A percentile compares a stretch with the other conserved stretches of the same genome.
phyloP scores from a whole-genome alignment of 257 asterid species.

The Rubia yunnanensis region DNA sequence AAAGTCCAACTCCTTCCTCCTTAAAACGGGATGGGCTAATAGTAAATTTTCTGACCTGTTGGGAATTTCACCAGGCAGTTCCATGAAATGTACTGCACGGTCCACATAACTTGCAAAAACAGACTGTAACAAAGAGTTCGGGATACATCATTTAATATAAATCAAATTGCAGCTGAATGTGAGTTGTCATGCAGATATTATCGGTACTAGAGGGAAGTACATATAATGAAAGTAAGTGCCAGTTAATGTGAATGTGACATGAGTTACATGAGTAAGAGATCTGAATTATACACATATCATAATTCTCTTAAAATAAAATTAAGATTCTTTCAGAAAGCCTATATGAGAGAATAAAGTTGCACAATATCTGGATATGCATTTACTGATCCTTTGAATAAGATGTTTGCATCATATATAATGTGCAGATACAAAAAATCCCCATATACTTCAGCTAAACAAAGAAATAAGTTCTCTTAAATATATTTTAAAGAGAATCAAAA shows the following conservation, averaged over 20 bases:
- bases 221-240: not conserved
- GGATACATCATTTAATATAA: not conserved
- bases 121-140: conserved; percentile 41
- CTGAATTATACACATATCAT: not conserved
- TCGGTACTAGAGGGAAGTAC: not conserved
- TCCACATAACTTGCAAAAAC: conserved; percentile 84
- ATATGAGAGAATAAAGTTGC: not conserved
- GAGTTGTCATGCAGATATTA: not conserved
- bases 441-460: not conserved
- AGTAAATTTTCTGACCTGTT: conserved; percentile 45
- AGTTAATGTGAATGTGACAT: not conserved
- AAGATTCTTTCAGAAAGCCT: not conserved
- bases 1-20: not conserved
- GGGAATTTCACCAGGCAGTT: conserved; percentile 94
- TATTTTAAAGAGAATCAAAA: not conserved
- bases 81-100: conserved; percentile 97
- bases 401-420: not conserved
- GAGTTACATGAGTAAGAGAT: not conserved
- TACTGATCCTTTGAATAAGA: not conserved
- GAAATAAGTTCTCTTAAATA: not conserved
- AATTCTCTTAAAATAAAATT: not conserved
- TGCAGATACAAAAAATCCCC: not conserved
- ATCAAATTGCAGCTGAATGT: conserved; percentile 1
- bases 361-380: not conserved
- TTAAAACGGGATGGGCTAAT: not conserved